Conservation (phyloP, 441 rosid species). For the Pelargonium australe region DNA sequence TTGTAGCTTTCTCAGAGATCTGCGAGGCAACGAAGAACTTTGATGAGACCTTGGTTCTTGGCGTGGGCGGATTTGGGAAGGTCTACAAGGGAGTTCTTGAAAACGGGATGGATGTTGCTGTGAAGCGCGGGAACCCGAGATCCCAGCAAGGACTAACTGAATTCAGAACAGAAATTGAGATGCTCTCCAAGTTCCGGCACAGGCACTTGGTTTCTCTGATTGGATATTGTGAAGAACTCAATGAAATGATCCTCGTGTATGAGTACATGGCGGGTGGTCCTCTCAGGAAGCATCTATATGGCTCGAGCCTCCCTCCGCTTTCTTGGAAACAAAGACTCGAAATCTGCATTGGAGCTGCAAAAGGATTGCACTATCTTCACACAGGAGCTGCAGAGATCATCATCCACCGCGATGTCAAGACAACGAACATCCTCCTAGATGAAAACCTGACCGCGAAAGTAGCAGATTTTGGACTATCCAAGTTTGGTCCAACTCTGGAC, state of each 20-base stretch:
- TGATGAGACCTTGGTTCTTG: slow-evolving; percentile 19
- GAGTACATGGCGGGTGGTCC: slow-evolving; percentile 25
- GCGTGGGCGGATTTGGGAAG: slow-evolving; percentile 23
- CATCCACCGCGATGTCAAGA: slow-evolving; percentile 27
- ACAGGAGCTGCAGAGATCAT: slow-evolving; percentile 19
- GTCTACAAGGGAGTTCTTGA: slow-evolving; percentile 21
- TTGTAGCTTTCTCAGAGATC: slow-evolving; percentile 21
- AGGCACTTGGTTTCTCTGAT: slow-evolving; percentile 23
- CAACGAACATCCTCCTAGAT: slow-evolving; percentile 23
- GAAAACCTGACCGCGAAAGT: slow-evolving; percentile 21
- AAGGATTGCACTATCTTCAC: slow-evolving; percentile 27
- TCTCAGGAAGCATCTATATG: slow-evolving; percentile 19
- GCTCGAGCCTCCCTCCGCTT: slow-evolving; percentile 14
- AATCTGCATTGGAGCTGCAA: slow-evolving; percentile 25
- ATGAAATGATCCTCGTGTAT: slow-evolving; percentile 24
- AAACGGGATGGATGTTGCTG: slow-evolving; percentile 19
- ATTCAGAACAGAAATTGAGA: slow-evolving; percentile 26
- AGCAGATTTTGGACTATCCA: slow-evolving; percentile 26
- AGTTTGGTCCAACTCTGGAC: slow-evolving; percentile 21
- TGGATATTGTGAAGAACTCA: slow-evolving; percentile 22
- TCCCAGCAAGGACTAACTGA: slow-evolving; percentile 23
- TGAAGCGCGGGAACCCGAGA: slow-evolving; percentile 23
- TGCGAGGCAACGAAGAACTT: slow-evolving; percentile 25
- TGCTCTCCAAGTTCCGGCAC: slow-evolving; percentile 22
- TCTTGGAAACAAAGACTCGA: slow-evolving; percentile 23